Evolutionary conservation across 805 yeast species (phyloP), one percentile per base, ranked within the genome.

Genomic region (Jamesozyma hellenica): DNA sequence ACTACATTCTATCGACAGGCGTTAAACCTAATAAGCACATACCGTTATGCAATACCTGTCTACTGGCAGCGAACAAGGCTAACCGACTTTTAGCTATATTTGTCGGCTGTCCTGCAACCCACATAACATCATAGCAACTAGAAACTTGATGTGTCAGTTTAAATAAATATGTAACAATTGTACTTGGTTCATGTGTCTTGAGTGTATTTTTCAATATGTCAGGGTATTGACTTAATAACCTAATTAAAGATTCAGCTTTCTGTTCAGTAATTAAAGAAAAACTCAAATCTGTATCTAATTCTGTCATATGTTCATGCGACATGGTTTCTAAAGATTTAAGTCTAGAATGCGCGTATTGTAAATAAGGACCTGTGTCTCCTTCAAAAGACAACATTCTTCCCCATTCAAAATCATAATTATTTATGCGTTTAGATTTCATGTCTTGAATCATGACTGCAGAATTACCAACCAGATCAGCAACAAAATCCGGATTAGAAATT

Each of bases 381-480:
- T 90, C 98, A 50, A 92, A 88, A 3, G 96, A 86, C 33, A 83
- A 74, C 96, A 90, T 90, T 70, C 98, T 82, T 55, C 83, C 85
- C 98, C 97, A 92, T 64, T 85, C 83, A 68, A 90, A 90, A 53
- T 79, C 84, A 69, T 90, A 90, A 70, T 92, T 88, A 71, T 88
- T 87, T 64, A 88, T 75, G 64, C 98, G 81, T 71, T 90, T 90
- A 44, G 95, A 79, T 66, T 85, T 94, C 96, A 92, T 87, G 65
- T 90, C 98, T 72, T 90, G 98, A 57, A 92, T 83, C 96, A 92
- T 88, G 43, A 90, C 95, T 4, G 97, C 97, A 26, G 96, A 81
- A 44, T 90, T 83, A 60, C 97, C 98, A 43, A 90, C 79, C 53
- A 86, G 71, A 64, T 92, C 97, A 42, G 98, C 96, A 53, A 92